phyloP scores from a whole-genome alignment of 805 yeast genomes.

The Starmera quercuum region DNA sequence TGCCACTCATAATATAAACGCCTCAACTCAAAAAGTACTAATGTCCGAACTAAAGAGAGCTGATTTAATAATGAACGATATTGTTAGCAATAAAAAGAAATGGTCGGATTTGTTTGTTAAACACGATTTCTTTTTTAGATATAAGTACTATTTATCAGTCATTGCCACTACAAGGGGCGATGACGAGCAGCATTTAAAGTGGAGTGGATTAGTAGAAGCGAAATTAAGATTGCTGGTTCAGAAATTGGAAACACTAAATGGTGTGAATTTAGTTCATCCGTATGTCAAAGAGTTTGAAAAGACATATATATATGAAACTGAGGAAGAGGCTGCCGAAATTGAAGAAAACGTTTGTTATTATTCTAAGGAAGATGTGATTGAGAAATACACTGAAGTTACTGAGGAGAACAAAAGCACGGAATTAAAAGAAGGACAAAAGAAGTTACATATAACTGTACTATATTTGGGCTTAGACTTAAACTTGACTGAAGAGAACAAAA shows the following conservation, averaged over 20 bases:
- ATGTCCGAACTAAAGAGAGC: constrained; percentile 78
- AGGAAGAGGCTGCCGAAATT: constrained; percentile 49
- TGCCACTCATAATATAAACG: constrained; percentile 92
- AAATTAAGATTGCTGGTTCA: constrained; percentile 74
- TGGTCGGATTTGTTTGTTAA: constrained; percentile 76
- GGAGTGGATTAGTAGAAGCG: constrained; percentile 92
- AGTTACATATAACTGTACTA: constrained; percentile 61
- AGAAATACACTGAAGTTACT: constrained; percentile 25
- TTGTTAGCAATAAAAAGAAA: constrained; percentile 48
- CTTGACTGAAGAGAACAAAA: constrained; percentile 40
- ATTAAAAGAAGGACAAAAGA: constrained; percentile 22
- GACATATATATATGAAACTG: constrained; percentile 38
- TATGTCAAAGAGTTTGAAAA: constrained; percentile 69
- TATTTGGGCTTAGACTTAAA: constrained; percentile 65
- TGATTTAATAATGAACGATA: constrained; percentile 57
- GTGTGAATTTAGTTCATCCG: constrained; percentile 83
- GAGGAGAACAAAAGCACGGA: constrained; percentile 28
- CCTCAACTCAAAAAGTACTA: constrained; percentile 79
- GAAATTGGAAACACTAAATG: constrained; percentile 71
- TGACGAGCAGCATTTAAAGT: constrained; percentile 77
- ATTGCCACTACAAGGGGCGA: constrained; percentile 68
- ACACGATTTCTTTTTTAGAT: constrained; percentile 75
- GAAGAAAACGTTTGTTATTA: constrained; percentile 58
- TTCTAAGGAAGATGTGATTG: constrained; percentile 40
- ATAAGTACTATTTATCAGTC: constrained; percentile 81